Base-by-base conservation (phyloP, 2,329 filamentous ascomycete species). In the Orbilia oligospora region DNA sequence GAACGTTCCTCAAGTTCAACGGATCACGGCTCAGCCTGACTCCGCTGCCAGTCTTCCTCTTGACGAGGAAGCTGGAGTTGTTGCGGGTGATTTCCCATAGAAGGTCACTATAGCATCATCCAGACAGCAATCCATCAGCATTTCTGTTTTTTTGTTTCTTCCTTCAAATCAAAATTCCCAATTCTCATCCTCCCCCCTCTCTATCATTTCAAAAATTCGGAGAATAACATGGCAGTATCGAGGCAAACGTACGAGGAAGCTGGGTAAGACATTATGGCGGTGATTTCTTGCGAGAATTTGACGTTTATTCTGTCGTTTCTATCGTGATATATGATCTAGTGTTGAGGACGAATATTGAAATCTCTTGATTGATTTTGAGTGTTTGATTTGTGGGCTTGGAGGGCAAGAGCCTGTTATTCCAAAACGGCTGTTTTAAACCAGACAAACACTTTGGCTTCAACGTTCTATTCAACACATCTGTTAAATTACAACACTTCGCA, bases 1-100 rank as follows among this genome's bases (percentile, higher is more conserved):
- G 91, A 87, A 91, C 88, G 91, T 97, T 97, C 86, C 88, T 89
- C 87, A 97, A 87, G 90, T 98, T 98, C 83, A 97, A 87, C 83
- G 94, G 93, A 86, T 98, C 95, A 83, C 93, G 91, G 83, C 95
- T 97, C 90, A 98, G 93, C 87, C 93, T 92, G 83, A 92, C 88
- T 86, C 93, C 92, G 85, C 93, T 94, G 84, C 88, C 88, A 83
- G 87, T 87, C 85, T 90, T 91, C 88, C 93, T 92, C 92, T 97
- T 97, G 86, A 95, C 92, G 86, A 97, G 91, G 90, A 88, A 97
- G 85, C 93, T 87, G 88, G 97, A 97, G 88, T 93, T 91, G 88
- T 87, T 87, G 87, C 94, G 94, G 97, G 84, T 78, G 80, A 76
- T 53, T 71, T 69, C 33, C 63, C 44, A 75, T 65, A 79, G 66